Percentiles rank a stretch among this genome's conserved stretches.
These are phyloP conservation scores for Candida broadrunensis DNA, from an alignment of 805 yeast genomes.

Conservation along the genomic window DNA sequence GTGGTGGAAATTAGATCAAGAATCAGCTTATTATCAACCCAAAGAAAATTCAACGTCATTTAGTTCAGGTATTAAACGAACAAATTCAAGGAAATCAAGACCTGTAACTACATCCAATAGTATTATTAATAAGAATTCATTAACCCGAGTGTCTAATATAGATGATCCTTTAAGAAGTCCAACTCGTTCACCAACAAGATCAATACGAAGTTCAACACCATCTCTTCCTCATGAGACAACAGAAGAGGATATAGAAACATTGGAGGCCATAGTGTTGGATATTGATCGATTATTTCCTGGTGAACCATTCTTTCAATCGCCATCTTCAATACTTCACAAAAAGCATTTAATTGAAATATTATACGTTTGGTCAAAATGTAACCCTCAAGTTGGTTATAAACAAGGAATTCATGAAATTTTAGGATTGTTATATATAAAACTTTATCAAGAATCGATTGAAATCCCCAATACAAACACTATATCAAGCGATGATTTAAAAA, in stretches of 20 bases:
- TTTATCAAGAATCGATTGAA: conserved; percentile 32
- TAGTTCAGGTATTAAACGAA: conserved; percentile 1
- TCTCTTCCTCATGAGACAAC: neutral
- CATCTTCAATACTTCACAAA: conserved; percentile 16
- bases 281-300: conserved; percentile 54
- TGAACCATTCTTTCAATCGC: conserved; percentile 27
- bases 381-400: conserved; percentile 45
- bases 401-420: conserved; percentile 57
- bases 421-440: conserved; percentile 44
- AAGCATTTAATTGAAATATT: conserved; percentile 39
- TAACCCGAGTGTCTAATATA: conserved; percentile 16
- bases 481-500: conserved; percentile 26
- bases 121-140: conserved; percentile 7
- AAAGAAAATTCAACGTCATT: conserved; percentile 3
- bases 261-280: conserved; percentile 46
- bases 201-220: conserved; percentile 1
- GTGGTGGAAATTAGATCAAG: conserved; percentile 33
- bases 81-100: neutral
- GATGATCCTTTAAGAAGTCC: conserved; percentile 10
- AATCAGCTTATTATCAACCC: conserved; percentile 22
- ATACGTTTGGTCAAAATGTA: conserved; percentile 49
- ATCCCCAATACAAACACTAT: conserved; percentile 24
- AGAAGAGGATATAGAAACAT: conserved; percentile 35
- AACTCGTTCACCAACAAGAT: neutral
- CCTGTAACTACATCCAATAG: neutral